These are phyloP conservation scores for Brassica juncea DNA, from an alignment of 345 rosid species.

Conservation along the genomic window DNA sequence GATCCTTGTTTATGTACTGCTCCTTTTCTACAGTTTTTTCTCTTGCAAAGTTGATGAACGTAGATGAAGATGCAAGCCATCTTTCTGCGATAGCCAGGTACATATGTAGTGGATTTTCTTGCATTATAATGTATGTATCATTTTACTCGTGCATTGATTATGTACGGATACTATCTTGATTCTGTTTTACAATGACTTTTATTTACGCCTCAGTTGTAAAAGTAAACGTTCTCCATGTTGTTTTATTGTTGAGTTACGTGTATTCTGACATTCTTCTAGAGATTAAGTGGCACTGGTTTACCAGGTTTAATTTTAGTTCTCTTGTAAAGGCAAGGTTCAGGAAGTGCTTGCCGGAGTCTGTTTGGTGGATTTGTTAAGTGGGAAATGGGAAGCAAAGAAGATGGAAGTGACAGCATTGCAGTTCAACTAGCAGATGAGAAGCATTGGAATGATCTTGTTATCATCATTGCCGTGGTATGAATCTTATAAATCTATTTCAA, in stretches of 20 bases:
- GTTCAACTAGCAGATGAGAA: conserved; percentile 96
- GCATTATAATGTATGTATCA: not conserved
- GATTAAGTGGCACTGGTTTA: conserved; percentile 8
- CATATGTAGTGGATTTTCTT: not conserved
- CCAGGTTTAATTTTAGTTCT: conserved; percentile 21
- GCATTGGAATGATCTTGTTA: conserved; percentile 97
- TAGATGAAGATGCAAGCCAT: conserved; percentile 75
- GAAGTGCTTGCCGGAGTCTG: conserved; percentile 99
- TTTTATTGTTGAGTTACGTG: not conserved
- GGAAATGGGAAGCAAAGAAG: conserved; percentile 85
- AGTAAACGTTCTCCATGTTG: not conserved
- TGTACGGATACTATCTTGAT: not conserved
- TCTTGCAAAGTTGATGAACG: conserved; percentile 96
- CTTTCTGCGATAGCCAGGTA: conserved; percentile 99
- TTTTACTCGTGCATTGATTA: not conserved
- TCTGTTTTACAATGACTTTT: not conserved
- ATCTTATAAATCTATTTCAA: conserved; percentile 10
- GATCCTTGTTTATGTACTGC: conserved; percentile 10
- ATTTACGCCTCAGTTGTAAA: not conserved
- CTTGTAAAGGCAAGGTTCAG: conserved; percentile 86
- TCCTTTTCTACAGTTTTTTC: conserved; percentile 63
- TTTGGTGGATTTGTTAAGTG: conserved; percentile 98
- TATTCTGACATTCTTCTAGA: not conserved
- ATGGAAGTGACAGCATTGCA: conserved; percentile 94
- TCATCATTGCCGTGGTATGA: conserved; percentile 92